A percentile compares a stretch with the other conserved stretches of the same genome.
These are phyloP conservation scores for Gilbertella persicaria DNA, from an alignment of 371 early-diverging fungal genomes.

Conservation along the genomic window DNA sequence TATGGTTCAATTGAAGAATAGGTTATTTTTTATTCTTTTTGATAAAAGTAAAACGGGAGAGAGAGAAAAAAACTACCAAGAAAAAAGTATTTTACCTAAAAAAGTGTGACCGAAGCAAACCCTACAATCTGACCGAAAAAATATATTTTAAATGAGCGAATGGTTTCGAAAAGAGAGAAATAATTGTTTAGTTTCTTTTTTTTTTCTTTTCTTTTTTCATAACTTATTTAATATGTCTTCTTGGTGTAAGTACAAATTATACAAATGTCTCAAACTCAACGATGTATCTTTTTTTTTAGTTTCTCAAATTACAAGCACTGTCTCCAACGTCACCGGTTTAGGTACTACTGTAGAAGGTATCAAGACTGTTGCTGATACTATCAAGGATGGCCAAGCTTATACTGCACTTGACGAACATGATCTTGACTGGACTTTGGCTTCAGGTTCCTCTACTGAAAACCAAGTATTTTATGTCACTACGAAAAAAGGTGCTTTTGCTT, in stretches of 20 bases:
- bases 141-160: no score
- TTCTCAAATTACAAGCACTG: slow-evolving; percentile 52
- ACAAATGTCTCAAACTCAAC: background rate
- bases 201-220: background rate
- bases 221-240: slow-evolving; percentile 22
- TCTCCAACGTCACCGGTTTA: slow-evolving; percentile 47
- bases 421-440: slow-evolving; percentile 71
- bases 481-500: slow-evolving; percentile 73
- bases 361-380: slow-evolving; percentile 58
- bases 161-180: no score
- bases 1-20: no score
- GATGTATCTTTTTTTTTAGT: slow-evolving; percentile 21
- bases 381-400: slow-evolving; percentile 58
- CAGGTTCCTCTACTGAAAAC: slow-evolving; percentile 84
- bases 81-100: no score
- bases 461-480: slow-evolving; percentile 86
- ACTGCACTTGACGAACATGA: slow-evolving; percentile 62
- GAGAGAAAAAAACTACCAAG: no score
- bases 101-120: no score
- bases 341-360: slow-evolving; percentile 35
- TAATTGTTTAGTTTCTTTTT: no score
- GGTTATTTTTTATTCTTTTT: no score
- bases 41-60: no score
- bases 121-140: no score
- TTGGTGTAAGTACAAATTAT: slow-evolving; percentile 21